phyloP scores from a whole-genome alignment of 129 eudicot species.

The Calendula officinalis region DNA sequence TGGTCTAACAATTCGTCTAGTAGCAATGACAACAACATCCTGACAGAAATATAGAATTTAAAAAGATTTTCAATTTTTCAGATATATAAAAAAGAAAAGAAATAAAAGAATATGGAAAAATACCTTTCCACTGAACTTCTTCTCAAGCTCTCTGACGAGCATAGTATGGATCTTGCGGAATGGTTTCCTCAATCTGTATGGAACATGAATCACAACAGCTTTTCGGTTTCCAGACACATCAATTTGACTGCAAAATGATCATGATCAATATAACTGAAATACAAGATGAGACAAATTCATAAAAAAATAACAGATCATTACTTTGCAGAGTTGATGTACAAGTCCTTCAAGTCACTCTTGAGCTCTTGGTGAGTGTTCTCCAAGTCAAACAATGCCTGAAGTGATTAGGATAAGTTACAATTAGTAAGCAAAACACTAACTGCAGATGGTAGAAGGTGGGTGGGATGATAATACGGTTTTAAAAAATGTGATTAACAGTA shows the following conservation, averaged over 20 bases:
- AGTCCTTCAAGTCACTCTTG: constrained; percentile 77
- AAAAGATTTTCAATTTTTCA: neutral
- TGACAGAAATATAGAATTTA: constrained; percentile 10
- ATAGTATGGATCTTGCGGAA: constrained; percentile 79
- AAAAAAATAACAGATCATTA: neutral
- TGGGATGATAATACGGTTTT: neutral
- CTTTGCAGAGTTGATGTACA: constrained; percentile 69
- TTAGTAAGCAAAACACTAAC: neutral
- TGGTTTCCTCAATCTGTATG: constrained; percentile 72
- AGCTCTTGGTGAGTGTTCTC: constrained; percentile 73
- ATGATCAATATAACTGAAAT: neutral
- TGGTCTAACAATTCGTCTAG: constrained; percentile 58
- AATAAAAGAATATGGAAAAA: neutral
- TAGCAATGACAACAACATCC: constrained; percentile 75
- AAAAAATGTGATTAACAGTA: neutral
- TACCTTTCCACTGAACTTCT: constrained; percentile 96
- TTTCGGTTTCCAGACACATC: constrained; percentile 70
- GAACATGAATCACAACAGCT: constrained; percentile 78
- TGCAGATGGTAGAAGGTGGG: neutral
- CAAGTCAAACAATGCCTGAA: constrained; percentile 57
- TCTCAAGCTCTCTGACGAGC: constrained; percentile 91
- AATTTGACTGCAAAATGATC: constrained; percentile 58
- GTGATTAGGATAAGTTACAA: neutral
- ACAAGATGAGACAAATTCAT: too few species aligned
- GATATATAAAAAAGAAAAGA: too few species aligned